phyloP scores from a whole-genome alignment of 2,329 filamentous ascomycete genomes.

The Penicillium capsulatum region DNA sequence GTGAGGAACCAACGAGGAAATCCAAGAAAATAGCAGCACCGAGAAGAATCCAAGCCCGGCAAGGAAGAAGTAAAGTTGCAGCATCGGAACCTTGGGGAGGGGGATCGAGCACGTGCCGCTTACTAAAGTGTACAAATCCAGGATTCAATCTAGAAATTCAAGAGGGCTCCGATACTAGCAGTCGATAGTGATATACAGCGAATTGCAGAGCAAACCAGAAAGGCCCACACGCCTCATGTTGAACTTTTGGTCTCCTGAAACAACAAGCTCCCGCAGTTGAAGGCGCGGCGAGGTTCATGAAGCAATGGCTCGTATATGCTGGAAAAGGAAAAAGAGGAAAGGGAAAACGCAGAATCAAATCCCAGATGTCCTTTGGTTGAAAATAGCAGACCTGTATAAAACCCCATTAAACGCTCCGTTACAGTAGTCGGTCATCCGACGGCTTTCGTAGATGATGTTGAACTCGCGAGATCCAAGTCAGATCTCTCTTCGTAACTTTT shows the following conservation, averaged over 20 bases:
- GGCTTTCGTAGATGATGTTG: constrained; percentile 38
- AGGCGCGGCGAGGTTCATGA: constrained; percentile 18
- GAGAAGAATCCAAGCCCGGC: neutral
- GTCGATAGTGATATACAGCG: constrained; percentile 18
- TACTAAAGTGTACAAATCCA: too few species aligned
- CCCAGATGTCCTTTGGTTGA: constrained; percentile 39
- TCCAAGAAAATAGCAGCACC: constrained; percentile 4
- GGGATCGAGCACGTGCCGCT: too few species aligned
- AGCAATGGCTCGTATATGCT: constrained; percentile 23
- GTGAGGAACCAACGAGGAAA: too few species aligned
- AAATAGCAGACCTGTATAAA: constrained; percentile 41
- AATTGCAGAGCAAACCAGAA: constrained; percentile 11
- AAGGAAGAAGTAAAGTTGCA: too few species aligned
- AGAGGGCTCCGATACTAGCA: too few species aligned
- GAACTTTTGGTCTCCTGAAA: constrained; percentile 23
- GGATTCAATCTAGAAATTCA: too few species aligned
- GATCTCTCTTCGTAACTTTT: constrained; percentile 20
- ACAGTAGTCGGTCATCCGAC: constrained; percentile 21
- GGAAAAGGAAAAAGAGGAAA: constrained; percentile 20
- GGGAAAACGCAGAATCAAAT: constrained; percentile 26
- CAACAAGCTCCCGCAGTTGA: constrained; percentile 22
- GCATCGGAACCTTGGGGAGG: too few species aligned
- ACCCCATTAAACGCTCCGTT: constrained; percentile 32
- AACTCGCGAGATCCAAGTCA: constrained; percentile 26
- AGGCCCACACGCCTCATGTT: constrained; percentile 21